A percentile compares a stretch with the other conserved stretches of the same genome.
These are phyloP conservation scores for Aspergillus udagawae DNA, from an alignment of 2,329 filamentous ascomycete species.

Conservation along the genomic window DNA sequence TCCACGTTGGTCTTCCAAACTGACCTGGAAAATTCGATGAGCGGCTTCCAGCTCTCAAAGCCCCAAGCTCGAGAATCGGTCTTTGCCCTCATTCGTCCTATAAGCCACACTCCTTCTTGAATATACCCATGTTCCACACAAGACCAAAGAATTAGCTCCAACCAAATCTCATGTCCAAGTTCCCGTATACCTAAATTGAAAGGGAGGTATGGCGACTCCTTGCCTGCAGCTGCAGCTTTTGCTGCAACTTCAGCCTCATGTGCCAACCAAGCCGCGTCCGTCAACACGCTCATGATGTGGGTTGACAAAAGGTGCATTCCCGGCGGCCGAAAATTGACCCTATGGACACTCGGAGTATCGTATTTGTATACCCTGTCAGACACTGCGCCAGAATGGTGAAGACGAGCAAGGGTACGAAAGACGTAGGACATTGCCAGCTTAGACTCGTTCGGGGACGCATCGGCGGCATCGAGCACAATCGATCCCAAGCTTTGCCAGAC, in stretches of 20 bases:
- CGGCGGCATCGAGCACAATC: slow-evolving; percentile 41
- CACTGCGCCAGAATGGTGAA: slow-evolving; percentile 43
- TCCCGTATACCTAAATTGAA: slow-evolving; percentile 41
- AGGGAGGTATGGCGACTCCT: slow-evolving; percentile 35
- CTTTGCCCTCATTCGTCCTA: slow-evolving; percentile 30
- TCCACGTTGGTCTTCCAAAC: slow-evolving; percentile 35
- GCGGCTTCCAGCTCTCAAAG: slow-evolving; percentile 37
- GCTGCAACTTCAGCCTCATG: slow-evolving; percentile 37
- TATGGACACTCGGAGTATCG: slow-evolving; percentile 21
- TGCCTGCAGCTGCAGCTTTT: slow-evolving; percentile 33
- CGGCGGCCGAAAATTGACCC: slow-evolving; percentile 37
- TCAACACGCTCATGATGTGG: slow-evolving; percentile 45
- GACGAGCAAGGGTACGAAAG: slow-evolving; percentile 40
- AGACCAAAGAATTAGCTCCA: slow-evolving; percentile 49
- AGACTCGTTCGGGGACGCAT: slow-evolving; percentile 29
- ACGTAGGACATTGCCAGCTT: slow-evolving; percentile 43
- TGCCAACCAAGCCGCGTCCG: slow-evolving; percentile 44
- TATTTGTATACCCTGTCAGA: slow-evolving; percentile 44
- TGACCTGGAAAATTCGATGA: slow-evolving; percentile 23
- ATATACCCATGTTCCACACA: slow-evolving; percentile 46
- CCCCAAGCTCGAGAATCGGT: slow-evolving; percentile 33
- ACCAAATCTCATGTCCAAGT: slow-evolving; percentile 46
- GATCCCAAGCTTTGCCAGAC: slow-evolving; percentile 37
- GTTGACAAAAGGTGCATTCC: slow-evolving; percentile 42
- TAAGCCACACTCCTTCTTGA: slow-evolving; percentile 38